These are phyloP conservation scores for Puccinia horiana DNA, from an alignment of 1,284 basidiomycete genomes.

Conservation along the genomic window DNA sequence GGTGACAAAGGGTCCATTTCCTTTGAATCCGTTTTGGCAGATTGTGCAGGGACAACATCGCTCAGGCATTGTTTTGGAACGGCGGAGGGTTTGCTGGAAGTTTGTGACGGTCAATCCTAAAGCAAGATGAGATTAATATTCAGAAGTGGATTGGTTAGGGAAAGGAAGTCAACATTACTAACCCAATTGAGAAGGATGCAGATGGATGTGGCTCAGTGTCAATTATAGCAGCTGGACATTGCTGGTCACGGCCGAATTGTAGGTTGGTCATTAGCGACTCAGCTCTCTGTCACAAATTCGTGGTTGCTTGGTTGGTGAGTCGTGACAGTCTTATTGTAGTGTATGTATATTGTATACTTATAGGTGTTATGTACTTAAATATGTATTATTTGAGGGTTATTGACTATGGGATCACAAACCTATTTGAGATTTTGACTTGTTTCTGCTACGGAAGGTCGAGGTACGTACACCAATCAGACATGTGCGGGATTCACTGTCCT, in stretches of 20 bases:
- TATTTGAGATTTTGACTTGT: not conserved
- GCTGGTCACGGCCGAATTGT: not conserved
- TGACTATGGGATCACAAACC: not conserved
- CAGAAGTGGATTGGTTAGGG: not conserved
- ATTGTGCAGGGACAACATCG: not conserved
- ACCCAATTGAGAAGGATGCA: not conserved
- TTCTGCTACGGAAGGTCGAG: not conserved
- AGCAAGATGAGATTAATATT: not conserved
- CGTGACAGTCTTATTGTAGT: not conserved
- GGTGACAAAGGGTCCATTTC: not conserved
- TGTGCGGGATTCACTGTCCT: too few species aligned
- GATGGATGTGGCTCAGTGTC: not conserved
- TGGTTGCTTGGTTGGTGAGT: not conserved
- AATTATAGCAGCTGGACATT: not conserved
- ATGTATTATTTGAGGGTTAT: not conserved
- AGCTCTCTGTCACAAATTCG: not conserved
- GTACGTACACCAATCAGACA: too few species aligned
- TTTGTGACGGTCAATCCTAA: not conserved
- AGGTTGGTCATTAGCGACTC: too few species aligned
- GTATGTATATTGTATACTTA: too few species aligned
- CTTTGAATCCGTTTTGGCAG: not conserved
- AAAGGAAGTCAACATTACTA: not conserved
- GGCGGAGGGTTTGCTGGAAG: not conserved
- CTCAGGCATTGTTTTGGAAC: not conserved
- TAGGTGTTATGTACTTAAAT: not conserved